These are phyloP conservation scores for Eucalyptus leucophloia DNA, from an alignment of 345 rosid genomes.

Conservation along the genomic window DNA sequence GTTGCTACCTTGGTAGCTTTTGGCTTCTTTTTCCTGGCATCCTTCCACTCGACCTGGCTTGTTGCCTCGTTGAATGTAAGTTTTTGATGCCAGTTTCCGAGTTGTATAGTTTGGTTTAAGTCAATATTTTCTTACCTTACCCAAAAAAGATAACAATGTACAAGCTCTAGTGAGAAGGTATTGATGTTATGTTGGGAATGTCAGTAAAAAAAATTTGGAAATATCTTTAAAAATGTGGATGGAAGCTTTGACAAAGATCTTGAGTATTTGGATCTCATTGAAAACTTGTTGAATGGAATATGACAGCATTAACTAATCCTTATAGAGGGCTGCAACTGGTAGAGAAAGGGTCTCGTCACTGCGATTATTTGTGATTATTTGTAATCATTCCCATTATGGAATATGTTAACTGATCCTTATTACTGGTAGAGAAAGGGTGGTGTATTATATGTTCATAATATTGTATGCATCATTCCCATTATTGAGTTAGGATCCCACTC, in stretches of 20 bases:
- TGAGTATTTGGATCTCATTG: neutral
- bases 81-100: too few species aligned
- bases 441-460: neutral
- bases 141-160: neutral
- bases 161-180: neutral
- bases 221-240: neutral
- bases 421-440: neutral
- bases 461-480: neutral
- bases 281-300: neutral
- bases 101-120: too few species aligned
- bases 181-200: neutral
- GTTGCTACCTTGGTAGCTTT: too few species aligned
- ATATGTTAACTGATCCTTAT: too few species aligned
- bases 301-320: neutral
- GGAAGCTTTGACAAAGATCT: neutral
- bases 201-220: accelerated
- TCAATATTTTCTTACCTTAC: too few species aligned
- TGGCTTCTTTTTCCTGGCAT: accelerated
- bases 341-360: neutral
- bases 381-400: too few species aligned
- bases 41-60: too few species aligned
- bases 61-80: too few species aligned
- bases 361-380: too few species aligned
- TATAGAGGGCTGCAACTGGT: neutral
- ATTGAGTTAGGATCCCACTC: neutral